Evolutionary conservation across 768 basidiomycete genomes (phyloP).

Genomic region (Candolleomyces efflorescens): DNA sequence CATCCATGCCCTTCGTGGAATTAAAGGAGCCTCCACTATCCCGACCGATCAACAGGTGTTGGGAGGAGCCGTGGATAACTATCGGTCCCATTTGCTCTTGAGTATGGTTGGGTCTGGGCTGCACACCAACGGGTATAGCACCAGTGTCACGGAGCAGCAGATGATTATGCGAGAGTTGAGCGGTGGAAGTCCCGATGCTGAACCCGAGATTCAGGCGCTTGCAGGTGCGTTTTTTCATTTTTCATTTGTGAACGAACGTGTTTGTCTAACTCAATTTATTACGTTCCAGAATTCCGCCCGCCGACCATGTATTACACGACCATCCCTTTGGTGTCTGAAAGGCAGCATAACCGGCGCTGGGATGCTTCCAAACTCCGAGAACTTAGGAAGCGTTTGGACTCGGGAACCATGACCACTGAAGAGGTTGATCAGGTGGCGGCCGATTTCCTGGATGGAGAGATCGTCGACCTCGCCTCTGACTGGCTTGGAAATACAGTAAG

Average conservation of each 20-base stretch:
- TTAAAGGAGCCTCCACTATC: conserved; percentile 90
- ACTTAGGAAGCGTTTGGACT: conserved; percentile 89
- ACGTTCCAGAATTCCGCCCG: conserved; percentile 72
- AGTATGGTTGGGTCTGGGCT: conserved; percentile 82
- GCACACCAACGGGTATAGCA: conserved; percentile 60
- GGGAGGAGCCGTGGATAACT: conserved; percentile 90
- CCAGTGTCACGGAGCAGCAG: conserved; percentile 88
- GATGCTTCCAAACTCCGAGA: conserved; percentile 94
- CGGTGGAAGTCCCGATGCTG: conserved; percentile 69
- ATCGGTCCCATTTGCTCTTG: conserved; percentile 84
- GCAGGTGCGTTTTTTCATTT: conserved; percentile 54
- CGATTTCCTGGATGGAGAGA: conserved; percentile 92
- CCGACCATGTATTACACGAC: conserved; percentile 96
- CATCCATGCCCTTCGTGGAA: conserved; percentile 79
- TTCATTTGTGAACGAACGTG: neutral
- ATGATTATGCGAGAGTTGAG: conserved; percentile 95
- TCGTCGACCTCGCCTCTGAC: conserved; percentile 92
- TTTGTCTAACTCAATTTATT: neutral
- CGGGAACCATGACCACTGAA: conserved; percentile 74
- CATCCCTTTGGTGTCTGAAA: conserved; percentile 86
- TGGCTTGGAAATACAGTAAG: conserved; percentile 96
- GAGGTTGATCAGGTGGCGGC: conserved; percentile 89
- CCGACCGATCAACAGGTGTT: conserved; percentile 93
- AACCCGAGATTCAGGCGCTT: conserved; percentile 80
- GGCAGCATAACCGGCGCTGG: conserved; percentile 82